phyloP scores from a whole-genome alignment of 192 early-diverging fungal species.

The Rhizoclosmatium sp. region DNA sequence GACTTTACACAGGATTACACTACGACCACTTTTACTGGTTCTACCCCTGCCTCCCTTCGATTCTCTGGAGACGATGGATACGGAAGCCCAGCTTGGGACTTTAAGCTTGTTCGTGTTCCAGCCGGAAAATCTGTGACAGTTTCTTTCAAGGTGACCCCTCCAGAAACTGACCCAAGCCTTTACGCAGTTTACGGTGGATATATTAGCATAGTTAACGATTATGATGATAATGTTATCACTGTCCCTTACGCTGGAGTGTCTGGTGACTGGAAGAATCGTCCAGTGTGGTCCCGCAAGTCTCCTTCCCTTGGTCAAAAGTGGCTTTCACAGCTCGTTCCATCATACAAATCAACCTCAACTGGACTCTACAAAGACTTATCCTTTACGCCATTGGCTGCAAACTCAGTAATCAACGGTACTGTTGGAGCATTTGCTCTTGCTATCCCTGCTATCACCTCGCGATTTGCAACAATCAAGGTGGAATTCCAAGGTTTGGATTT shows the following conservation, averaged over 20 bases:
- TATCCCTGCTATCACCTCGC: not conserved
- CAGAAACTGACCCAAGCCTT: not conserved
- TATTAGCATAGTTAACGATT: not conserved
- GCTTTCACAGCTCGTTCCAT: not conserved
- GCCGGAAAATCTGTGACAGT: not conserved
- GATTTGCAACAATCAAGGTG: not conserved
- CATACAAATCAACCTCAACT: not conserved
- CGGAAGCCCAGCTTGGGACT: not conserved
- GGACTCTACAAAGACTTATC: not conserved
- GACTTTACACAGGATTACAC: conserved; percentile 33
- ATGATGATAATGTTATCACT: not conserved
- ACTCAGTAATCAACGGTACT: not conserved
- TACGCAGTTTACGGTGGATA: conserved; percentile 16
- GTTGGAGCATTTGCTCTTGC: not conserved
- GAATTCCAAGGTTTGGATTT: not conserved
- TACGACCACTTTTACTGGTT: conserved; percentile 20
- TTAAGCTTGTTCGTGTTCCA: not conserved
- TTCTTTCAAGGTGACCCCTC: not conserved
- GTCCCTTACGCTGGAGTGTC: conserved; percentile 26
- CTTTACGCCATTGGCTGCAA: not conserved
- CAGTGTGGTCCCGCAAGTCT: conserved; percentile 18
- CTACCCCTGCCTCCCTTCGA: conserved; percentile 4
- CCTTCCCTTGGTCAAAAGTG: not conserved
- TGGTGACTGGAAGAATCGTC: conserved; percentile 4
- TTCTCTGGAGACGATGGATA: not conserved